Evolutionary conservation across 1,284 basidiomycete species (phyloP).

Genomic region (Microbotryomycetes sp.): DNA sequence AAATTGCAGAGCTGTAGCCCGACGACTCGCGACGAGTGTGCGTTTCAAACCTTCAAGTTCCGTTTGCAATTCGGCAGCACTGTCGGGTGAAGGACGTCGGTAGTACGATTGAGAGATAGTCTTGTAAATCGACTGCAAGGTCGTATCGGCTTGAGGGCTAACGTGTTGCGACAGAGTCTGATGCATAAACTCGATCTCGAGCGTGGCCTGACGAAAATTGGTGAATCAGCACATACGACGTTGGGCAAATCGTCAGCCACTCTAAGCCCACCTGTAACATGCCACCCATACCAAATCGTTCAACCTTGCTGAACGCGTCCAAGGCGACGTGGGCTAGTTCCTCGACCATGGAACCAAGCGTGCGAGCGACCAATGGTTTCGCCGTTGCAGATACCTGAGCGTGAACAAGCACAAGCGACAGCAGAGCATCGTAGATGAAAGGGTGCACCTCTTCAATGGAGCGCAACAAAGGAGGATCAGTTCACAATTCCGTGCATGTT

Average conservation of each 20-base stretch:
- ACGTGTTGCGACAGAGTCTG: conserved; percentile 87
- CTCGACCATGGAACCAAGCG: conserved; percentile 74
- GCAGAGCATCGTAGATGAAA: conserved; percentile 85
- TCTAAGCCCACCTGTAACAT: conserved; percentile 77
- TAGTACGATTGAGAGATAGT: conserved; percentile 88
- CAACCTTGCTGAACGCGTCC: conserved; percentile 74
- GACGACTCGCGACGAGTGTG: conserved; percentile 75
- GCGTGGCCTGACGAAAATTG: conserved; percentile 64
- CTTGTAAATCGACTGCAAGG: conserved; percentile 83
- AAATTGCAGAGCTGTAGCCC: conserved; percentile 90
- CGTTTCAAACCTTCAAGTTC: conserved; percentile 87
- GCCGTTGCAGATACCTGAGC: conserved; percentile 79
- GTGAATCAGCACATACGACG: neutral
- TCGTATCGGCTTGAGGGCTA: conserved; percentile 67
- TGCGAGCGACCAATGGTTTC: conserved; percentile 69
- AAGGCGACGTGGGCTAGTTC: conserved; percentile 75
- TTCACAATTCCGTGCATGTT: neutral
- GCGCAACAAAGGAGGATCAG: neutral
- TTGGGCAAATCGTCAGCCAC: neutral
- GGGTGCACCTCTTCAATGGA: conserved; percentile 71
- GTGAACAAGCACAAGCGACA: conserved; percentile 85
- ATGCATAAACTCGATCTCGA: conserved; percentile 98
- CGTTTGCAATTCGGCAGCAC: conserved; percentile 43
- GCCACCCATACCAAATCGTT: conserved; percentile 91
- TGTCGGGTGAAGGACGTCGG: conserved; percentile 53